Evolutionary conservation across 768 basidiomycete genomes (phyloP).

Genomic region (Pholiota microspora): DNA sequence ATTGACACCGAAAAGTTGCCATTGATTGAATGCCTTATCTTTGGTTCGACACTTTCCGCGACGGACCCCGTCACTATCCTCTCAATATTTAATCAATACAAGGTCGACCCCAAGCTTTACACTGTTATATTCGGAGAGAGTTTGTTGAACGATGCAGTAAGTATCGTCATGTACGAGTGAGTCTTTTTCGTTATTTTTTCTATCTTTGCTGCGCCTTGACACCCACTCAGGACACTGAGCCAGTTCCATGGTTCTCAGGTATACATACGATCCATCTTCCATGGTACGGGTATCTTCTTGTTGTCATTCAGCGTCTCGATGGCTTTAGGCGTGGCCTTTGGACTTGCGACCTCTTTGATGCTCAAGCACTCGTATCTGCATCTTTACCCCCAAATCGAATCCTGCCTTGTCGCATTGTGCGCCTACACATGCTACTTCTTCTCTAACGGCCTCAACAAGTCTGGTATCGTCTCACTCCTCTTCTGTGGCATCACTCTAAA

Average conservation of each 20-base stretch:
- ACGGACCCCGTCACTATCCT: constrained; percentile 98
- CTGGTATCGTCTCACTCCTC: constrained; percentile 94
- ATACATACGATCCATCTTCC: constrained; percentile 84
- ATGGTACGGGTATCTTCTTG: constrained; percentile 96
- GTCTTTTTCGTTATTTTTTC: constrained; percentile 32
- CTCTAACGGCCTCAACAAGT: constrained; percentile 93
- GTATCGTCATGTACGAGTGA: constrained; percentile 99
- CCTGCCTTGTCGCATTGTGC: constrained; percentile 91
- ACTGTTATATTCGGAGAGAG: constrained; percentile 97
- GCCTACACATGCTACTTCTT: constrained; percentile 99
- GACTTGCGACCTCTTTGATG: constrained; percentile 85
- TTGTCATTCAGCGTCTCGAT: constrained; percentile 94
- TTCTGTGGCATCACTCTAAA: constrained; percentile 99
- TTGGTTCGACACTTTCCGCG: constrained; percentile 94
- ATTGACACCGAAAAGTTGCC: constrained; percentile 85
- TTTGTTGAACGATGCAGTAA: constrained; percentile 96
- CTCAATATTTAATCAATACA: constrained; percentile 97
- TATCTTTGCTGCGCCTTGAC: neutral
- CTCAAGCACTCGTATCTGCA: constrained; percentile 91
- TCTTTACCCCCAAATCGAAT: constrained; percentile 90
- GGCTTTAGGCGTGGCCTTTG: constrained; percentile 90
- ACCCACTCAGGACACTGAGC: constrained; percentile 68
- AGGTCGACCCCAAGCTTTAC: constrained; percentile 98
- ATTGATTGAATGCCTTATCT: constrained; percentile 90
- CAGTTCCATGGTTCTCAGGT: constrained; percentile 91